phyloP scores from a whole-genome alignment of 306 rosid genomes.

The Benincasa hispida region DNA sequence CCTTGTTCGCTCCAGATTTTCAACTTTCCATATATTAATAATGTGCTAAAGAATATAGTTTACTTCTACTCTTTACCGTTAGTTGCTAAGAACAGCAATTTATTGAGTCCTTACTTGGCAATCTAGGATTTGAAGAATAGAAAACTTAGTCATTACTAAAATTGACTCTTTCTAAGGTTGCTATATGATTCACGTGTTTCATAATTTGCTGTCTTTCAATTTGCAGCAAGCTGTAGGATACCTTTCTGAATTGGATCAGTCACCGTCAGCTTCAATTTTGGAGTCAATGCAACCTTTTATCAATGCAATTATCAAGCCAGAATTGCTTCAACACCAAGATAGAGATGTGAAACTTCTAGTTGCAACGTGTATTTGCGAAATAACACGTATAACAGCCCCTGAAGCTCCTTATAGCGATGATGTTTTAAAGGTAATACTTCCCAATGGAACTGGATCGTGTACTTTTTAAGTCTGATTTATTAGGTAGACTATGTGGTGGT shows the following conservation, averaged over 20 bases:
- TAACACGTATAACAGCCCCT: slow-evolving; percentile 97
- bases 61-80: neutral
- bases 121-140: neutral
- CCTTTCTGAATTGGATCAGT: slow-evolving; percentile 89
- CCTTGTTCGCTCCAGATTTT: neutral
- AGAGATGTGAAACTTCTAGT: slow-evolving; percentile 91
- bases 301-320: slow-evolving; percentile 70
- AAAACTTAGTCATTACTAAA: neutral
- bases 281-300: slow-evolving; percentile 85
- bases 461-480: slow-evolving; percentile 6
- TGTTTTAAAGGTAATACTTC: slow-evolving; percentile 57
- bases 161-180: neutral
- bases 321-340: slow-evolving; percentile 85
- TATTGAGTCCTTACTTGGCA: neutral
- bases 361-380: slow-evolving; percentile 91
- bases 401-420: slow-evolving; percentile 92
- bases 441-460: slow-evolving; percentile 8
- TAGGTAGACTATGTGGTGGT: slow-evolving; percentile 6
- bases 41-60: neutral
- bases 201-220: slow-evolving; percentile 11
- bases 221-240: slow-evolving; percentile 81
- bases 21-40: neutral
- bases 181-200: neutral
- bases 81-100: neutral
- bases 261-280: slow-evolving; percentile 56